phyloP scores from a whole-genome alignment of 805 yeast species.

The Candida germanica region DNA sequence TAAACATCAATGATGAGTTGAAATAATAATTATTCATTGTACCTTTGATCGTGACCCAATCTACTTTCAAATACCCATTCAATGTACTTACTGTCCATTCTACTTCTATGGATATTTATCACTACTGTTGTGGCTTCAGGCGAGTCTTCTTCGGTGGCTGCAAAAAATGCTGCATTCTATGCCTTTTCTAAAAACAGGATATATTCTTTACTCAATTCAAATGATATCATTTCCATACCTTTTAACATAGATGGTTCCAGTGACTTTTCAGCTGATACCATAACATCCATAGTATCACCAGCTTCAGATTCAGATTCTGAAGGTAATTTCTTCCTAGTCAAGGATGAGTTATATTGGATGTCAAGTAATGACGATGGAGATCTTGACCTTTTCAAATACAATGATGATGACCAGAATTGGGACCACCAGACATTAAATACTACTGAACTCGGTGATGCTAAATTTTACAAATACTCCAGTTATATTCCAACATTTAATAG shows the following conservation, averaged over 20 bases:
- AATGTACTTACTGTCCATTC: too few relatives aligned
- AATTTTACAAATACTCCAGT: slow-evolving; percentile 35
- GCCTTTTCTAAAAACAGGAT: slow-evolving; percentile 30
- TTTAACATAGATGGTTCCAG: slow-evolving; percentile 31
- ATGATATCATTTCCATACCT: slow-evolving; percentile 34
- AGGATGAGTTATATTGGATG: slow-evolving; percentile 26
- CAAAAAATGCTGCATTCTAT: too few relatives aligned
- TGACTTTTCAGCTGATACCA: slow-evolving; percentile 17
- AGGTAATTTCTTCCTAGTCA: slow-evolving; percentile 29
- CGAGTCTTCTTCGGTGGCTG: too few relatives aligned
- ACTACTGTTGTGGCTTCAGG: too few relatives aligned
- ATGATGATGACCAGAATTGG: slow-evolving; percentile 7
- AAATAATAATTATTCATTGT: too few relatives aligned
- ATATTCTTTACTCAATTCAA: slow-evolving; percentile 33
- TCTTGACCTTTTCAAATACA: slow-evolving; percentile 7
- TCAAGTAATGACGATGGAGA: slow-evolving; percentile 6
- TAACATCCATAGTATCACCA: slow-evolving; percentile 22
- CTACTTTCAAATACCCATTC: too few relatives aligned
- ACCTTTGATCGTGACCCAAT: too few relatives aligned
- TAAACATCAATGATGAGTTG: slow-evolving; percentile 8
- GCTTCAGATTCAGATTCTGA: slow-evolving; percentile 31
- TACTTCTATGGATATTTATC: too few relatives aligned
- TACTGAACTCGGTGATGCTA: slow-evolving; percentile 23
- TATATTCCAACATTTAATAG: slow-evolving; percentile 39
- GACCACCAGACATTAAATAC: slow-evolving; percentile 15